These are phyloP conservation scores for Coemansia erecta DNA, from an alignment of 192 early-diverging fungal genomes.

Conservation along the genomic window DNA sequence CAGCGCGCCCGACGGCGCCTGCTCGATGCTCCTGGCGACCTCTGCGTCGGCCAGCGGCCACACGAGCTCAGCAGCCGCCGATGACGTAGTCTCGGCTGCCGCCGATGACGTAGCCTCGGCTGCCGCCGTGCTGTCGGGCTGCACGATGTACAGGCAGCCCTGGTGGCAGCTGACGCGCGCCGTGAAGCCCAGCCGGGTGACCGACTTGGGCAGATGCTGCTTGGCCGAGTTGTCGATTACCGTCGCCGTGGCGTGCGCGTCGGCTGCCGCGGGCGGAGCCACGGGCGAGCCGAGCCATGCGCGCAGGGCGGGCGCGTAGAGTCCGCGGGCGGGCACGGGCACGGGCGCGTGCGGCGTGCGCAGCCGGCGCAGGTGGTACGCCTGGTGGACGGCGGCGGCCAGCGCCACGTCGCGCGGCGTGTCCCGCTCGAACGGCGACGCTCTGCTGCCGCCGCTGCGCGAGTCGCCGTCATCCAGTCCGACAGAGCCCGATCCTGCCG, in stretches of 20 bases:
- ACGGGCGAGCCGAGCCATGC: constrained; percentile 19
- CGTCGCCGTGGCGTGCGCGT: neutral
- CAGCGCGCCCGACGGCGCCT: constrained; percentile 5
- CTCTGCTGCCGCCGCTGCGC: no score
- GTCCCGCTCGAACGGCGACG: constrained; percentile 25
- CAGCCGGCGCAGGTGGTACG: constrained; percentile 13
- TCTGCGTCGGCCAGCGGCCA: constrained; percentile 44
- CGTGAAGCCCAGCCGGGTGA: constrained; percentile 19
- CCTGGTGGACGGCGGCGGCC: constrained; percentile 33
- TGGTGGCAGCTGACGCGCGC: constrained; percentile 18
- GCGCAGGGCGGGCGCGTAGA: constrained; percentile 14
- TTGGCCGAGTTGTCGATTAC: constrained; percentile 36
- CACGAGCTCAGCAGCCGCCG: constrained; percentile 23
- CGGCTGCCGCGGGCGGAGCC: neutral
- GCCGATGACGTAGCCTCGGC: no score
- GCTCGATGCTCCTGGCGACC: neutral
- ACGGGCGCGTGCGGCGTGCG: neutral
- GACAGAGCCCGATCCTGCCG: neutral
- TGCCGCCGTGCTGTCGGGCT: neutral
- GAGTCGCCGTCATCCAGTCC: no score
- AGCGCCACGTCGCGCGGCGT: constrained; percentile 12
- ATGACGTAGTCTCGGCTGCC: no score
- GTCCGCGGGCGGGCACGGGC: constrained; percentile 1
- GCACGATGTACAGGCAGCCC: constrained; percentile 26
- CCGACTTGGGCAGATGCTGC: constrained; percentile 20